Base-by-base conservation (phyloP, 2,329 filamentous ascomycete species). In the Beauveria sp. region DNA sequence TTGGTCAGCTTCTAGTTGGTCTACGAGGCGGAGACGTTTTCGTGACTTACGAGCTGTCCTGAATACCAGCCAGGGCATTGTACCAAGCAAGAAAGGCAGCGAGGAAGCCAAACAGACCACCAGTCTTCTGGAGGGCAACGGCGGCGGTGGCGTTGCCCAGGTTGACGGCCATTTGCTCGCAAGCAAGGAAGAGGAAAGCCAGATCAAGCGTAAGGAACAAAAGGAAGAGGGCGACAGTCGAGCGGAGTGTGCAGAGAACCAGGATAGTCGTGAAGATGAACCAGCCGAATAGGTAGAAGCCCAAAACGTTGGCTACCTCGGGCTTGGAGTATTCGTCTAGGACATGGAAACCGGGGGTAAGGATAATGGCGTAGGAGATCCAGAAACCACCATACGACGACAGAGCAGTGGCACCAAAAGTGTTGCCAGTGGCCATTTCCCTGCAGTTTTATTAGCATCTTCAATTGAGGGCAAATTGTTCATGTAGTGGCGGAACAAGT, bases 371-470 rank as follows among this genome's bases (percentile, higher is more conserved):
- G 69, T 90, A 89, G 14, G 83, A 79, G 69, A 93, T 83, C 90
- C 90, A 93, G 82, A 93, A 93, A 65, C 89, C 89, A 68, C 90
- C 90, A 70, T 90, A 93, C 0, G 89, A 93, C 10, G 88, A 90
- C 62, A 93, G 77, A 22, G 90, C 89, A 26, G 89, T 93, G 58
- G 89, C 90, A 80, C 89, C 89, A 67, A 93, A 93, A 12, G 90
- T 93, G 80, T 93, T 93, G 62, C 89, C 90, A n/a, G 90, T 82
- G 42, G 89, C 89, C 84, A 93, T 90, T 78, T 93, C 90, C 89
- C 88, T 91, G 59, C 12, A 45, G 1, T 34, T n/a, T 5, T 6
- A 40, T 68, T 31, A 68, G 65, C 48, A 43, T 10, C n/a, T n/a
- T 40, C 14, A 40, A n/a, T n/a, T 5, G 24, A 42, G n/a, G 14